Base-by-base conservation (phyloP, 768 basidiomycete genomes). In the Symmetrospora coprosmae region DNA sequence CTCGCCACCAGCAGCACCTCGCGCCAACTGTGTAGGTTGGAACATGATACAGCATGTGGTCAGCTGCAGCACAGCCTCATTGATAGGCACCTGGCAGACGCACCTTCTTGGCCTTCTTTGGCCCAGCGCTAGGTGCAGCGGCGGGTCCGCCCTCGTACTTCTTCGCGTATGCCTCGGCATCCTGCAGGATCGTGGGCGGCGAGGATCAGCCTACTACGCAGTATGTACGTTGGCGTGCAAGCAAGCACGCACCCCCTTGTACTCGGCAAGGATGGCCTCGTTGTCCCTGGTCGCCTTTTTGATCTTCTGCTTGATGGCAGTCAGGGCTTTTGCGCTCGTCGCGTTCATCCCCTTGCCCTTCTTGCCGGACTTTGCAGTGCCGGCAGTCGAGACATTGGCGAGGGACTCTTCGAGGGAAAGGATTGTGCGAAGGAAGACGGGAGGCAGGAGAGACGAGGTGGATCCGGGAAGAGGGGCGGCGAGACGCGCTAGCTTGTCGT, bases 291-390 rank as follows among this genome's bases (percentile, higher is more conserved):
- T 68, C 9, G 84, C 79, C 76, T 91, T 97, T 76, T 86, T 91
- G 56, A 96, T 78, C 73, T 91, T 94, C 74, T 97, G 92, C 75
- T 91, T 96, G 83, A 96, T 85, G n/a, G 86, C 85, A 51, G 88
- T 96, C 65, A 97, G 78, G 1, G 90, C 88, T 69, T 87, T 90
- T 38, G 89, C 86, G 68, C 91, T 91, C 64, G 80, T 84, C 1
- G 88, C 85, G 66, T 90, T 92, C 84, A 91, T 87, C 75, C 94
- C 96, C 75, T 96, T 94, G n/a, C n/a, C n/a, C 75, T 86, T 86
- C 9, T 87, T 82, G 62, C 85, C 83, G 73, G 91, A 73, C 5
- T 87, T 81, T 25, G 73, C 75, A 66, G 81, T 84, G 66, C 94
- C 43, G 9, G 55, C 43, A 16, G 55, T 58, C 14, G 55, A 58